Base-by-base conservation (phyloP, 768 basidiomycete genomes). In the Psilocybe cubensis region DNA sequence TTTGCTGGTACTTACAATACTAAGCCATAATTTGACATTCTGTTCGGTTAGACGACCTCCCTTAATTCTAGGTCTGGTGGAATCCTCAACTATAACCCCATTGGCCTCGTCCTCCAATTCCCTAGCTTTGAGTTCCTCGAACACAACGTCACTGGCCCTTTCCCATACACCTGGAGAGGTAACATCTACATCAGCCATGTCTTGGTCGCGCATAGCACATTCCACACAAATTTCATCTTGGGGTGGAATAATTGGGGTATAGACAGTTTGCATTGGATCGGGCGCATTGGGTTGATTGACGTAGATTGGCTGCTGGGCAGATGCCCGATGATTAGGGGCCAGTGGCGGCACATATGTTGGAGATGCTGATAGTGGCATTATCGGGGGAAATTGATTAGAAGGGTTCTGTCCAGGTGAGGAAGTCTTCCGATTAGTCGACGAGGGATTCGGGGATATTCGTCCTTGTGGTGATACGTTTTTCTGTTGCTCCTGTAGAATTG, bases 151-250 rank as follows among this genome's bases (percentile, higher is more conserved):
- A 67, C 93, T 95, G 60, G 89, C 89, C 35, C 97, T 82, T 0
- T 92, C 93, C 97, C 97, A 99, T 7, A 91, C 83, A 1, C 94
- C 93, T 9, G 88, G 85, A 25, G 87, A 85, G 3, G 87, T 83
- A 20, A 97, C 97, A 70, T 92, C 84, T 23, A 99, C 94, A 70
- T 97, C 96, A 8, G 89, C 93, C 91, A 99, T 94, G 70, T 99
- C 97, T 68, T 96, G 86, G 72, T 99, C 97, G 28, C 97, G 88
- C 96, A 98, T 98, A 56, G 97, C 90, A 68, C 97, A 99, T 72
- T 98, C 97, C 31, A 97, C 79, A 65, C 96, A 99, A 27, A 98
- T 76, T 70, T 98, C 96, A 64, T 92, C 90, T 61, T 83, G 86
- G 9, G 77, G 82, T 12, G 77, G 83, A 21, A 79, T 83, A 28